These are phyloP conservation scores for Plasmodium billcollinsi DNA, from an alignment of 169 alveolate genomes.

Conservation along the genomic window DNA sequence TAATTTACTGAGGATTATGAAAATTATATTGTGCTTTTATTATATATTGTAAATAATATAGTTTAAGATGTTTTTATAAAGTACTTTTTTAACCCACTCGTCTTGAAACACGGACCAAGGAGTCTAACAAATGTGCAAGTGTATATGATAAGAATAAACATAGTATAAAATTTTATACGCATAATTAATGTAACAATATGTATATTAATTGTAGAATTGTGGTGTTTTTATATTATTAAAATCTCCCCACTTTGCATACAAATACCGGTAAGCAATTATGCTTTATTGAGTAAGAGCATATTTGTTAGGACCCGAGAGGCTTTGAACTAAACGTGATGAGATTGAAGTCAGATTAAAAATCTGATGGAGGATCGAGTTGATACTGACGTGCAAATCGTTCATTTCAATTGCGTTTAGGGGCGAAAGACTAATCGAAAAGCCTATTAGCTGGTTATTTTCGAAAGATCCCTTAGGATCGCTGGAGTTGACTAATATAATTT, in stretches of 20 bases:
- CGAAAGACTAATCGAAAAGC: slow-evolving; percentile 94
- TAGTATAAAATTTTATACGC: slow-evolving; percentile 75
- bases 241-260: too few relatives aligned
- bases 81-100: slow-evolving; percentile 87
- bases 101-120: slow-evolving; percentile 97
- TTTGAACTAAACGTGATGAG: slow-evolving; percentile 94
- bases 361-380: slow-evolving; percentile 94
- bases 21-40: not conserved
- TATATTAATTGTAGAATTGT: not conserved
- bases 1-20: slow-evolving; percentile 34
- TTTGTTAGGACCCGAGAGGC: slow-evolving; percentile 94
- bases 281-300: slow-evolving; percentile 91
- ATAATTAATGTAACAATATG: slow-evolving; percentile 17
- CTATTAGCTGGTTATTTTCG: slow-evolving; percentile 96
- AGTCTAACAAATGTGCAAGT: slow-evolving; percentile 89
- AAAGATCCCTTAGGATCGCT: slow-evolving; percentile 95
- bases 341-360: slow-evolving; percentile 93
- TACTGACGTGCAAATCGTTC: slow-evolving; percentile 94
- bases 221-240: too few relatives aligned
- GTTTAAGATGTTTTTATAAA: slow-evolving; percentile 57
- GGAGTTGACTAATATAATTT: slow-evolving; percentile 87
- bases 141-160: slow-evolving; percentile 19
- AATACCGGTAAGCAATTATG: slow-evolving; percentile 52
- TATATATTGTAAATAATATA: too few relatives aligned
- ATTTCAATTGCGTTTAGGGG: slow-evolving; percentile 95